These are phyloP conservation scores for Apiotrichum montevideense DNA, from an alignment of 1,284 basidiomycete genomes.

Conservation along the genomic window DNA sequence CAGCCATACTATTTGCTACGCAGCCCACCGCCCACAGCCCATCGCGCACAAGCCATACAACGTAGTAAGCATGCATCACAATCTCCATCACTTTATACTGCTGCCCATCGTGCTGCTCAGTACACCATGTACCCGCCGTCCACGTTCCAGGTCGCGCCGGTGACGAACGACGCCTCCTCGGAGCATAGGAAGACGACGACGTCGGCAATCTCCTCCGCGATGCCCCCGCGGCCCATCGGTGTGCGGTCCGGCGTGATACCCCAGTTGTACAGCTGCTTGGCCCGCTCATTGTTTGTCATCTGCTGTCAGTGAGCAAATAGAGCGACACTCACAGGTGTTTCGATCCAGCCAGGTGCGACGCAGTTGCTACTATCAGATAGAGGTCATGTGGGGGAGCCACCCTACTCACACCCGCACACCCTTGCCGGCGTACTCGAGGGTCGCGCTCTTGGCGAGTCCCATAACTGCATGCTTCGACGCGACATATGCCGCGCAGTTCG, in stretches of 20 bases:
- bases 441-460: conserved; percentile 16
- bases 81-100: too few relatives aligned
- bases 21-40: too few relatives aligned
- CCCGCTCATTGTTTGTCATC: background rate
- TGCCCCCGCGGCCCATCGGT: conserved; percentile 15
- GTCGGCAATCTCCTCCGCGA: conserved; percentile 32
- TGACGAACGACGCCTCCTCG: conserved; percentile 32
- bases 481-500: conserved; percentile 3
- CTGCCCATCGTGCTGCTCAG: background rate
- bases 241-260: conserved; percentile 12
- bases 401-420: conserved; percentile 12
- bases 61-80: too few relatives aligned
- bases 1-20: too few relatives aligned
- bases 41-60: too few relatives aligned
- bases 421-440: conserved; percentile 13
- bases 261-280: conserved; percentile 2
- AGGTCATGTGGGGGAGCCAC: too few relatives aligned
- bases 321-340: conserved; percentile 9
- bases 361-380: conserved; percentile 6
- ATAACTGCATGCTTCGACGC: conserved; percentile 21
- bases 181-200: conserved; percentile 26
- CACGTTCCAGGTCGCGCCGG: conserved; percentile 27
- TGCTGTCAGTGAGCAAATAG: background rate
- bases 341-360: conserved; percentile 17
- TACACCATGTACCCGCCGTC: conserved; percentile 25